phyloP scores from a whole-genome alignment of 495 filamentous ascomycete genomes.

The Hypoxylon crocopeplum region DNA sequence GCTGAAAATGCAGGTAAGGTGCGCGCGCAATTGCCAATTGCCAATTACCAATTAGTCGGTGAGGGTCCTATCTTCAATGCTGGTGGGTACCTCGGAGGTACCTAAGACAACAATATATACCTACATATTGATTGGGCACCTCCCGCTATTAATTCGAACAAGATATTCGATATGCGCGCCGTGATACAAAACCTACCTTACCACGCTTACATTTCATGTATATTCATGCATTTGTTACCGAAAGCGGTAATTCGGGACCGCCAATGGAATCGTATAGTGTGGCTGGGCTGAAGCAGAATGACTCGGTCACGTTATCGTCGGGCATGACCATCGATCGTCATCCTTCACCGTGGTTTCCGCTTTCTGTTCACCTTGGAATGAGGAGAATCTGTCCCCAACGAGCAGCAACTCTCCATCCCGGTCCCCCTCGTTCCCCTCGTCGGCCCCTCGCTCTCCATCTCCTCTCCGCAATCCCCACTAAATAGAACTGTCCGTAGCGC shows the following conservation, averaged over 20 bases:
- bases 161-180: too few relatives aligned
- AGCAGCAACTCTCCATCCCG: too few relatives aligned
- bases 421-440: too few relatives aligned
- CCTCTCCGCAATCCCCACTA: conserved; percentile 32
- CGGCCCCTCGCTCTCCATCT: neutral
- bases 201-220: neutral
- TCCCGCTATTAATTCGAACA: too few relatives aligned
- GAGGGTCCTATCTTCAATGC: too few relatives aligned
- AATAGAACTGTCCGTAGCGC: conserved; percentile 24
- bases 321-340: conserved; percentile 14
- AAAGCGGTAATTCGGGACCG: conserved; percentile 14
- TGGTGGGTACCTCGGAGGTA: too few relatives aligned
- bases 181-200: neutral
- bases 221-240: conserved; percentile 16
- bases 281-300: conserved; percentile 25
- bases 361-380: conserved; percentile 25
- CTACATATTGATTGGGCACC: too few relatives aligned
- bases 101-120: too few relatives aligned
- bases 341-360: conserved; percentile 17
- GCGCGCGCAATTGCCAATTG: too few relatives aligned
- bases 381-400: too few relatives aligned
- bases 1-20: too few relatives aligned
- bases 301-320: conserved; percentile 29
- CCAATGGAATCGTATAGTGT: conserved; percentile 19
- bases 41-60: too few relatives aligned